Base-by-base conservation (phyloP, 1,139 yeast species). In the Hansenula lynferdii region DNA sequence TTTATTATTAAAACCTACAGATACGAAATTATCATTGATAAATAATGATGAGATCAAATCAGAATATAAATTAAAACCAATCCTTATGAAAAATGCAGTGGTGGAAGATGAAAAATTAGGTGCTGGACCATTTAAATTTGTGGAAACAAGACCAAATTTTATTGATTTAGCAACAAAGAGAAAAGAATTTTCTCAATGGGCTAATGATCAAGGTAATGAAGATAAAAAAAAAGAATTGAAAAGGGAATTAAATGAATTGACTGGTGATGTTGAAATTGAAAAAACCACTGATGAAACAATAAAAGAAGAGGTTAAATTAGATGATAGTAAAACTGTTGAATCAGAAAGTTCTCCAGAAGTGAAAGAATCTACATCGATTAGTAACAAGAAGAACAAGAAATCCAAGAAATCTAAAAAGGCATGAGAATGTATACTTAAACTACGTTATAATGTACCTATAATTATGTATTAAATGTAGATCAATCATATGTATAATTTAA, bases 71-170 rank as follows among this genome's bases (percentile, higher is more conserved):
- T 62, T 77, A 44, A 65, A 63, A 39, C 69, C 69, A 7, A 71
- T 78, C 15, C 61, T 62, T n/a, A 67, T 75, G 69, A 62, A 65
- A 28, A 58, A 69, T 38, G 76, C 79, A 6, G 70, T 69, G 27
- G 58, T 56, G 17, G 65, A 69, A 38, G 59, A 64, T 33, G 77
- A 77, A 45, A 56, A 58, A 27, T 48, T 68, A 17, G 80, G 79
- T 2, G 59, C 67, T 19, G 65, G 65, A 20, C 70, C 68, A 21
- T 74, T 64, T 48, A 71, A 69, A 40, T 58, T 60, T 23, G 60
- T 69, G 35, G 70, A 70, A 26, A 62, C 67, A 33, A 60, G 77
- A 40, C 57, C 68, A 7, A 69, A 64, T 11, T 77, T 70, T 42
- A 56, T 77, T 24, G 73, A 77, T 51, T 57, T 77, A 8, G 47